These are phyloP conservation scores for Amphirosellinia nigrospora DNA, from an alignment of 495 filamentous ascomycete species.

Conservation along the genomic window DNA sequence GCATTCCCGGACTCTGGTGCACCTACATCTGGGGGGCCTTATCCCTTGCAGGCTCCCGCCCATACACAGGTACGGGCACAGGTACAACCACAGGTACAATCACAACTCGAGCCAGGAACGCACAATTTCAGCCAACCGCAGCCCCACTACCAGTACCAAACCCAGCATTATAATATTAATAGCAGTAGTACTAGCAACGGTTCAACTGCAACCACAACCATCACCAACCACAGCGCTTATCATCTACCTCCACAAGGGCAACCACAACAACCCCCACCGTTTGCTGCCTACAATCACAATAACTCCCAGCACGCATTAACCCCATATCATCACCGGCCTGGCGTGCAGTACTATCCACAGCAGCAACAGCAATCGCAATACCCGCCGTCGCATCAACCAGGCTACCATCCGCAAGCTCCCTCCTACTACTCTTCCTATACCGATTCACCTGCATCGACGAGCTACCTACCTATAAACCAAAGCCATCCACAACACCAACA, in stretches of 20 bases:
- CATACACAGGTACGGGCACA: slow-evolving; percentile 50
- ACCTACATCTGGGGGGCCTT: slow-evolving; percentile 25
- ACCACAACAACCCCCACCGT: slow-evolving; percentile 21
- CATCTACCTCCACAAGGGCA: slow-evolving; percentile 24
- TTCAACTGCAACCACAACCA: slow-evolving; percentile 27
- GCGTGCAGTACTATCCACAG: slow-evolving; percentile 16
- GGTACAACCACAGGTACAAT: slow-evolving; percentile 15
- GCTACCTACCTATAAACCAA: slow-evolving; percentile 27
- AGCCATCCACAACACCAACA: slow-evolving; percentile 14
- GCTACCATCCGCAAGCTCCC: slow-evolving; percentile 28
- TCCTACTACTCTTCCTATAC: slow-evolving; percentile 32
- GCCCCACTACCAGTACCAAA: slow-evolving; percentile 17
- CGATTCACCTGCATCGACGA: slow-evolving; percentile 27
- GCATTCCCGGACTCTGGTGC: slow-evolving; percentile 31
- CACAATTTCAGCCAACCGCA: slow-evolving; percentile 23
- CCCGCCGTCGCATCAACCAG: slow-evolving; percentile 17
- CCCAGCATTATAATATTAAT: slow-evolving; percentile 19
- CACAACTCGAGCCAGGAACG: slow-evolving; percentile 16
- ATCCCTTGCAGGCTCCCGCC: slow-evolving; percentile 59
- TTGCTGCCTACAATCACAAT: slow-evolving; percentile 13
- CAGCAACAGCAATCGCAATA: slow-evolving; percentile 27
- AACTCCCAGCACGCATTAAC: slow-evolving; percentile 31
- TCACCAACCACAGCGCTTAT: slow-evolving; percentile 29
- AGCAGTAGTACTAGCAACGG: slow-evolving; percentile 6
- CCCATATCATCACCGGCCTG: slow-evolving; percentile 25